A percentile compares a stretch with the other conserved stretches of the same genome.
Conservation (phyloP, 257 asterid species). For the Ilex asprella region DNA sequence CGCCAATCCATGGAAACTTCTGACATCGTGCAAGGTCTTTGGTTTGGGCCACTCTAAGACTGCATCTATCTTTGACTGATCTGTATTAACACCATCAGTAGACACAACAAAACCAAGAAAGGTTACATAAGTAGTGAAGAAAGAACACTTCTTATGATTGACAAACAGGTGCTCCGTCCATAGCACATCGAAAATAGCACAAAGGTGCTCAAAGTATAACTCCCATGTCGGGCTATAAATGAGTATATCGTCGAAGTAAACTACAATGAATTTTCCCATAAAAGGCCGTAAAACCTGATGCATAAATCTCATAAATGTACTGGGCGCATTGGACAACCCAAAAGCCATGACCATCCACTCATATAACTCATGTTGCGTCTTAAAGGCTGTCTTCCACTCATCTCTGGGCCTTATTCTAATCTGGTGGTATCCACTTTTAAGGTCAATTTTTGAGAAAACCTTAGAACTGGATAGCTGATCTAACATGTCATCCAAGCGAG, state of each 20-base stretch:
- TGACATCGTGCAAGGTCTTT: neutral
- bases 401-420: neutral
- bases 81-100: too few species aligned
- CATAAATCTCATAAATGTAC: neutral
- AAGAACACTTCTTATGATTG: too few species aligned
- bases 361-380: neutral
- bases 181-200: too few species aligned
- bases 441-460: neutral
- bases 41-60: neutral
- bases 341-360: neutral
- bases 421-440: too few species aligned
- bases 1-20: neutral
- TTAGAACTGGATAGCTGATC: neutral
- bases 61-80: neutral
- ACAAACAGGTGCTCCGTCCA: too few species aligned
- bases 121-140: neutral
- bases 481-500: neutral
- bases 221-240: neutral
- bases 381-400: neutral
- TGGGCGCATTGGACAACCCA: neutral
- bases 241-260: neutral
- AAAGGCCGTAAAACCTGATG: neutral
- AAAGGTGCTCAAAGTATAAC: neutral
- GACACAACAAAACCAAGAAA: too few species aligned
- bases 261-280: neutral